phyloP scores from a whole-genome alignment of 2,329 filamentous ascomycete genomes.

The Colletotrichum aenigma region DNA sequence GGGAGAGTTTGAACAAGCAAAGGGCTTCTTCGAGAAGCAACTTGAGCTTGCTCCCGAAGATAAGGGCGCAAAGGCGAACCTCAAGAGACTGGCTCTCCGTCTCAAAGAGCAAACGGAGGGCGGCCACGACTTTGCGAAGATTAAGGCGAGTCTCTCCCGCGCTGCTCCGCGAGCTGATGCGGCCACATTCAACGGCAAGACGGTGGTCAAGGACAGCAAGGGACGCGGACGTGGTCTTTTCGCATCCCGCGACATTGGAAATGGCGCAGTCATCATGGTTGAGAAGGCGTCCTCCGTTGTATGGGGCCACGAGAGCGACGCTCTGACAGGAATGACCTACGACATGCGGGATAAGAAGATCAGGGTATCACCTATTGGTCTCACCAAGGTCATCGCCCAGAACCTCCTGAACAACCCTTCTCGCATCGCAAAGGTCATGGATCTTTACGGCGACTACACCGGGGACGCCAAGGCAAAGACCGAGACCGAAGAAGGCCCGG shows the following conservation, averaged over 20 bases:
- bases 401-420: conserved; percentile 32
- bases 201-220: conserved; percentile 27
- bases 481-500: conserved; percentile 24
- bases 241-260: conserved; percentile 34
- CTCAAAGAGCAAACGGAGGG: conserved; percentile 28
- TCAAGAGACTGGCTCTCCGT: conserved; percentile 24
- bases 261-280: conserved; percentile 34
- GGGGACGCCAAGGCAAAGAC: conserved; percentile 20
- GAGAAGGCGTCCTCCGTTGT: conserved; percentile 38
- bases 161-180: conserved; percentile 31
- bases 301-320: conserved; percentile 32
- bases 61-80: conserved; percentile 19
- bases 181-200: conserved; percentile 30
- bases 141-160: conserved; percentile 26
- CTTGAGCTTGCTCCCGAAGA: conserved; percentile 26
- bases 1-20: conserved; percentile 27
- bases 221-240: conserved; percentile 41
- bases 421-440: conserved; percentile 22
- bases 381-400: conserved; percentile 30
- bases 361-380: conserved; percentile 31
- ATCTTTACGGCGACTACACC: conserved; percentile 29
- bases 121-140: conserved; percentile 24
- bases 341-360: conserved; percentile 33
- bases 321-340: conserved; percentile 33
- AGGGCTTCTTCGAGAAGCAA: conserved; percentile 26